Conservation (phyloP, 495 filamentous ascomycete species). For the Penicillium cinerascens region DNA sequence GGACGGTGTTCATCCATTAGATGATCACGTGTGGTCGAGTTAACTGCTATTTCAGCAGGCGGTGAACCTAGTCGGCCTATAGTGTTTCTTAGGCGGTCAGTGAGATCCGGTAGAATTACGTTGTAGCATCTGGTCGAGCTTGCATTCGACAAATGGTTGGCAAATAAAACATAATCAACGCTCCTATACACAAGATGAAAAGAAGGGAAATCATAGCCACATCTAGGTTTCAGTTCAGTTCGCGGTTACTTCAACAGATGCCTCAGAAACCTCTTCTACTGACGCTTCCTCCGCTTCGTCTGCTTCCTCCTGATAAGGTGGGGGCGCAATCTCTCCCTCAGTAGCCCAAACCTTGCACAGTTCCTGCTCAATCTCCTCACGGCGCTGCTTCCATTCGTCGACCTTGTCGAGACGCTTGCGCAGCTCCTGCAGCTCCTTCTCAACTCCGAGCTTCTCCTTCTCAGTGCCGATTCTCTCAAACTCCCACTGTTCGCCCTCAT, state of each 20-base stretch:
- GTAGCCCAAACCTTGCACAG: slow-evolving; percentile 58
- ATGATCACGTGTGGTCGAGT: background rate
- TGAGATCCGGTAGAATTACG: background rate
- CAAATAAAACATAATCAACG: background rate
- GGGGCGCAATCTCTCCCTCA: slow-evolving; percentile 39
- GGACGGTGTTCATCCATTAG: background rate
- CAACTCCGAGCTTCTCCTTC: slow-evolving; percentile 84
- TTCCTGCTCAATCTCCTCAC: slow-evolving; percentile 70
- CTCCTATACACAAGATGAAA: slow-evolving; percentile 1
- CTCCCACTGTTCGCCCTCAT: slow-evolving; percentile 67
- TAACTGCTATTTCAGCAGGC: background rate
- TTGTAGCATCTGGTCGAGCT: background rate
- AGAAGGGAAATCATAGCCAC: slow-evolving; percentile 1
- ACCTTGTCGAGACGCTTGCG: slow-evolving; percentile 75
- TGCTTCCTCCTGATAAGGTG: slow-evolving; percentile 31
- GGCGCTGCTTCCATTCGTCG: slow-evolving; percentile 75
- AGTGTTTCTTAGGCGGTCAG: background rate
- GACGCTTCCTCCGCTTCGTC: slow-evolving; percentile 10
- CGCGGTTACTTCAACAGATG: slow-evolving; percentile 4
- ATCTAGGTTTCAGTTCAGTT: slow-evolving; percentile 4
- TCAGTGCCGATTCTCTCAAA: slow-evolving; percentile 91
- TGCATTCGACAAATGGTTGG: background rate
- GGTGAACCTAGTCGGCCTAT: background rate
- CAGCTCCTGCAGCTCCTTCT: slow-evolving; percentile 82
- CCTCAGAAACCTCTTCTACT: slow-evolving; percentile 9